A percentile compares a stretch with the other conserved stretches of the same genome.
Evolutionary conservation across 495 filamentous ascomycete genomes (phyloP).

Genomic region (Terfezia claveryi): DNA sequence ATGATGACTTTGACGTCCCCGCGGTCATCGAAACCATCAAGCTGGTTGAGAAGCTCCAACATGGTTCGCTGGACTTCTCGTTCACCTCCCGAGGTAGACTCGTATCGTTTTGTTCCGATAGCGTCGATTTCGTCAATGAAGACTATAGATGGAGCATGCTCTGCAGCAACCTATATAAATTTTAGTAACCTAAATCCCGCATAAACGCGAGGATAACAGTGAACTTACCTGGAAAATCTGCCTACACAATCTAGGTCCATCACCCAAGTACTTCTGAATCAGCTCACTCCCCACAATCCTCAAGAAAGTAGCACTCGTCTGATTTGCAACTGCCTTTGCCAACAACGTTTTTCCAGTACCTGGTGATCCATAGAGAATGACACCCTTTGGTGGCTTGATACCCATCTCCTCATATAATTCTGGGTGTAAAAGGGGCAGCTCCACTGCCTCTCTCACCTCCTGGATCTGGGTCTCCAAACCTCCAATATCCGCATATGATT

Average conservation of each 20-base stretch:
- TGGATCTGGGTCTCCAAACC: slow-evolving; percentile 89
- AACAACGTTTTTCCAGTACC: slow-evolving; percentile 95
- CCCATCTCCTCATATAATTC: slow-evolving; percentile 99
- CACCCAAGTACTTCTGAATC: slow-evolving; percentile 97
- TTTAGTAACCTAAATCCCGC: neutral
- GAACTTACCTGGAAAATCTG: slow-evolving; percentile 60
- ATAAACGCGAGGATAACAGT: slow-evolving; percentile 18
- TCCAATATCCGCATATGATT: slow-evolving; percentile 97
- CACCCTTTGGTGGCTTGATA: slow-evolving; percentile 98
- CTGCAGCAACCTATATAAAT: slow-evolving; percentile 43
- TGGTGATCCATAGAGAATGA: slow-evolving; percentile 93
- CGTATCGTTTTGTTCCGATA: slow-evolving; percentile 97
- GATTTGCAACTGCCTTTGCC: slow-evolving; percentile 95
- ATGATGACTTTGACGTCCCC: slow-evolving; percentile 99
- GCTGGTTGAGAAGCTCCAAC: slow-evolving; percentile 94
- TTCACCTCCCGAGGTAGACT: slow-evolving; percentile 89
- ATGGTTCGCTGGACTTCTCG: slow-evolving; percentile 96
- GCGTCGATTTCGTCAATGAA: slow-evolving; percentile 99
- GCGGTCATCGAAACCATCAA: slow-evolving; percentile 96
- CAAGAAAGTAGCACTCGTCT: slow-evolving; percentile 93
- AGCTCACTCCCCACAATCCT: slow-evolving; percentile 94
- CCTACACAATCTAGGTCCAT: slow-evolving; percentile 80
- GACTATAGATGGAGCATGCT: slow-evolving; percentile 90
- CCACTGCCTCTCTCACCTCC: slow-evolving; percentile 91
- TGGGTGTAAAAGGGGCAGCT: slow-evolving; percentile 84